These are phyloP conservation scores for Cicer yamashitae DNA, from an alignment of 306 rosid genomes.

Conservation along the genomic window DNA sequence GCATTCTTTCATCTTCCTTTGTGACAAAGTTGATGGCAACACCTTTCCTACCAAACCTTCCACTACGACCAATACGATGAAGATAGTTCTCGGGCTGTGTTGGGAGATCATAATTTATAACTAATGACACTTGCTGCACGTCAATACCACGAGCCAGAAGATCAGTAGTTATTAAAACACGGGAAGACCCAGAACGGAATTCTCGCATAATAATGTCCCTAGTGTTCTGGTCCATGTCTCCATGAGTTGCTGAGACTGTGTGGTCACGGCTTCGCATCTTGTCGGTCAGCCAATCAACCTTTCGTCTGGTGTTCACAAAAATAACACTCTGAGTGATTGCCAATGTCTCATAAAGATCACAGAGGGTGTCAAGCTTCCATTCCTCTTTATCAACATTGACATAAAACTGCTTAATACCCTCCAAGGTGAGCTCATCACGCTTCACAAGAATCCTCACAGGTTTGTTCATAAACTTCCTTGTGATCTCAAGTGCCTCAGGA, in stretches of 20 bases:
- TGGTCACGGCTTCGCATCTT: slow-evolving; percentile 88
- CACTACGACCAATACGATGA: slow-evolving; percentile 88
- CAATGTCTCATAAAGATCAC: slow-evolving; percentile 78
- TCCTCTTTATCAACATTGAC: slow-evolving; percentile 85
- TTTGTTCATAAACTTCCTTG: slow-evolving; percentile 86
- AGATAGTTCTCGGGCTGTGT: slow-evolving; percentile 91
- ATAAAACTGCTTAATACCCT: slow-evolving; percentile 79
- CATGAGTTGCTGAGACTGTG: slow-evolving; percentile 86
- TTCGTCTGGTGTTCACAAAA: slow-evolving; percentile 81
- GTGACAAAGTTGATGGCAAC: slow-evolving; percentile 87
- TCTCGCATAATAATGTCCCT: slow-evolving; percentile 86
- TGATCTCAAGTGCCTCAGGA: slow-evolving; percentile 88
- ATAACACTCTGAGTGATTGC: slow-evolving; percentile 88
- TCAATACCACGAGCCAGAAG: slow-evolving; percentile 90
- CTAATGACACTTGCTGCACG: slow-evolving; percentile 87
- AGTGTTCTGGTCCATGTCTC: slow-evolving; percentile 92
- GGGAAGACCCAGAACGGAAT: slow-evolving; percentile 81
- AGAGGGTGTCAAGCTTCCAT: slow-evolving; percentile 80
- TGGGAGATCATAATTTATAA: slow-evolving; percentile 82
- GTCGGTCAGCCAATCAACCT: slow-evolving; percentile 90
- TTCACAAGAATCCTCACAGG: slow-evolving; percentile 89
- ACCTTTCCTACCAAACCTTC: slow-evolving; percentile 86
- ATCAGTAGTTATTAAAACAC: slow-evolving; percentile 82
- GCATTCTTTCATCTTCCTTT: slow-evolving; percentile 72
- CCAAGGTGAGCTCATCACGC: slow-evolving; percentile 87